Percentiles rank a stretch among this genome's conserved stretches.
phyloP scores from a whole-genome alignment of 257 asterid species.

The Plantago major region DNA sequence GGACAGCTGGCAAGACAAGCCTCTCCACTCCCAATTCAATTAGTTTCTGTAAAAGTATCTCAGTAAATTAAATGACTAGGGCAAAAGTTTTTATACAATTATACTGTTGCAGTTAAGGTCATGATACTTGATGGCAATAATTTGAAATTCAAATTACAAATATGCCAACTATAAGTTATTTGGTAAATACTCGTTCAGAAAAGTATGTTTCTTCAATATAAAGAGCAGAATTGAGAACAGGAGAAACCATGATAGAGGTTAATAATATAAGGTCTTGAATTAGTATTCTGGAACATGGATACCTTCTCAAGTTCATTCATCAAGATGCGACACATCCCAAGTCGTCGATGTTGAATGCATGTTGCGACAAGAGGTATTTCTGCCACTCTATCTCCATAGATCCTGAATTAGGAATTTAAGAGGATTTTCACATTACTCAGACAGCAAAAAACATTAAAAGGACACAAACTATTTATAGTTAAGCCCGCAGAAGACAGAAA shows the following conservation, averaged over 20 bases:
- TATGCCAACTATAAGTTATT: too few species aligned
- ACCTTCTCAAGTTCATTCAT: conserved; percentile 92
- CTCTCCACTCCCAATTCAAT: conserved; percentile 69
- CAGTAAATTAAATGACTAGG: too few species aligned
- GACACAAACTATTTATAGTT: conserved; percentile 1
- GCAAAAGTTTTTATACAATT: neutral
- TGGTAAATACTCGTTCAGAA: neutral
- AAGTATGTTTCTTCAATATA: neutral
- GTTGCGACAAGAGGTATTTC: conserved; percentile 88
- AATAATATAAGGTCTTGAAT: neutral
- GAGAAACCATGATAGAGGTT: neutral
- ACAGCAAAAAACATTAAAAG: conserved; percentile 1
- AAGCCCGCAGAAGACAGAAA: neutral
- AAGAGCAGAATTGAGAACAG: neutral
- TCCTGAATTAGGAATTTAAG: conserved; percentile 38
- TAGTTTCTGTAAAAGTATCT: conserved; percentile 48
- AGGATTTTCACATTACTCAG: conserved; percentile 6
- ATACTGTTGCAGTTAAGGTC: too few species aligned
- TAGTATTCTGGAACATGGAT: neutral
- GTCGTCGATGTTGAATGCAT: conserved; percentile 71
- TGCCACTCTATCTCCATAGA: conserved; percentile 75
- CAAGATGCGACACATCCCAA: conserved; percentile 85
- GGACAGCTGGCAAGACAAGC: conserved; percentile 85
- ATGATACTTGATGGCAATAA: too few species aligned
- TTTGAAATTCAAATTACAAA: too few species aligned